Evolutionary conservation across 805 yeast species (phyloP).

Genomic region (Zygosaccharomyces bisporus): DNA sequence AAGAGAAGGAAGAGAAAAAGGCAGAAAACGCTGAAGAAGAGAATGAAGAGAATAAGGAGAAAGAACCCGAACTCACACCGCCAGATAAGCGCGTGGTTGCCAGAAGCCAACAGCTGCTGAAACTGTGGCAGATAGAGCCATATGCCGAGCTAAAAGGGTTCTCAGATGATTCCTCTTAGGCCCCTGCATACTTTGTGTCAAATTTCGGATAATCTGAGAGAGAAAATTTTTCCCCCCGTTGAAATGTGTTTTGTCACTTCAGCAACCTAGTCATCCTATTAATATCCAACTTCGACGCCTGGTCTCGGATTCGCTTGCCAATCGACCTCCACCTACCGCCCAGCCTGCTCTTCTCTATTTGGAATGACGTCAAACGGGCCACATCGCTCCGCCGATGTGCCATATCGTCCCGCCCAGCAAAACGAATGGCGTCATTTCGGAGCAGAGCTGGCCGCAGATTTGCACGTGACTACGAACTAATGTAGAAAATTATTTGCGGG

Average conservation of each 20-base stretch:
- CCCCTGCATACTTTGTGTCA: conserved; percentile 16
- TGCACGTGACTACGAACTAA: not conserved
- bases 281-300: no score
- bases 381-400: not conserved
- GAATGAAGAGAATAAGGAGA: conserved; percentile 10
- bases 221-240: conserved; percentile 20
- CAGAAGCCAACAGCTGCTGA: conserved; percentile 23
- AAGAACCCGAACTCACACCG: conserved; percentile 14
- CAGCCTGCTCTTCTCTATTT: not conserved
- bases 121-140: conserved; percentile 15
- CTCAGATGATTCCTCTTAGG: conserved; percentile 12
- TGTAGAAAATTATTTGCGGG: conserved; percentile 1
- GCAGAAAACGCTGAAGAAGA: conserved; percentile 14
- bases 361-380: conserved; percentile 2
- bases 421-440: conserved; percentile 1
- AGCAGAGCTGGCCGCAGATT: not conserved
- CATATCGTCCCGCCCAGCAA: not conserved
- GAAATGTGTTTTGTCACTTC: no score
- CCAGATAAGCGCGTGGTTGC: conserved; percentile 27
- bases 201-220: conserved; percentile 42
- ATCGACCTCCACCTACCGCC: not conserved
- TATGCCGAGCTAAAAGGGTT: conserved; percentile 17
- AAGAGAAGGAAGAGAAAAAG: conserved; percentile 10
- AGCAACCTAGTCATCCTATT: not conserved
- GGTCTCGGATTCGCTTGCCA: no score